phyloP scores from a whole-genome alignment of 805 yeast species.

The Zygosaccharomyces pseudorouxii region DNA sequence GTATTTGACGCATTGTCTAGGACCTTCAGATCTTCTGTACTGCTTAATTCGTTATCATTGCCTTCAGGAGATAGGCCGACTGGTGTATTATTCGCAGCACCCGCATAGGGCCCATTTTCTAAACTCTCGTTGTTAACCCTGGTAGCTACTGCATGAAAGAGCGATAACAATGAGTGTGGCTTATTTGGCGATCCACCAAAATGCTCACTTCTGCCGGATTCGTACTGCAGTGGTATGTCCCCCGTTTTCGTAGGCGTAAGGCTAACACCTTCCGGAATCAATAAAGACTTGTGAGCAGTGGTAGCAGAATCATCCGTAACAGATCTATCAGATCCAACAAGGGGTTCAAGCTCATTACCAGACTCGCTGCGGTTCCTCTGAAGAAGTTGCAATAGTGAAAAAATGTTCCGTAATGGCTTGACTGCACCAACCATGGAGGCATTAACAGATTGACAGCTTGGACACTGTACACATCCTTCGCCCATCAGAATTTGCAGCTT shows the following conservation, averaged over 20 bases:
- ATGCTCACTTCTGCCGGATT: background rate
- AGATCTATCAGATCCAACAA: background rate
- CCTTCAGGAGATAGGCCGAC: background rate
- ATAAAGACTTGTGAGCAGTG: background rate
- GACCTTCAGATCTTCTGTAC: slow-evolving; percentile 9
- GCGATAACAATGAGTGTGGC: slow-evolving; percentile 31
- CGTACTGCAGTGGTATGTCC: background rate
- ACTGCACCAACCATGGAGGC: slow-evolving; percentile 33
- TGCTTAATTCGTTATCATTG: slow-evolving; percentile 1
- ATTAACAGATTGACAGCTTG: slow-evolving; percentile 32
- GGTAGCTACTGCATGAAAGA: slow-evolving; percentile 35
- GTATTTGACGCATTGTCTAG: slow-evolving; percentile 26
- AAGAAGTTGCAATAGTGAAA: slow-evolving; percentile 21
- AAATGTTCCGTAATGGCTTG: slow-evolving; percentile 33
- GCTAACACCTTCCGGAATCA: background rate
- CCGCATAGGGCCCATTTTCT: background rate
- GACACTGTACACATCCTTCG: slow-evolving; percentile 30
- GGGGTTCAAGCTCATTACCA: background rate
- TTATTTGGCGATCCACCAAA: slow-evolving; percentile 9
- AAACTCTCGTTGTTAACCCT: slow-evolving; percentile 10
- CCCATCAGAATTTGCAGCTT: slow-evolving; percentile 11
- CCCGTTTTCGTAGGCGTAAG: background rate
- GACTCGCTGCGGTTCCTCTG: background rate
- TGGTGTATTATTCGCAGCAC: background rate
- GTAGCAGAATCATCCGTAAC: slow-evolving; percentile 4